Conservation (phyloP, 257 asterid species). For the Solanum tarijense region DNA sequence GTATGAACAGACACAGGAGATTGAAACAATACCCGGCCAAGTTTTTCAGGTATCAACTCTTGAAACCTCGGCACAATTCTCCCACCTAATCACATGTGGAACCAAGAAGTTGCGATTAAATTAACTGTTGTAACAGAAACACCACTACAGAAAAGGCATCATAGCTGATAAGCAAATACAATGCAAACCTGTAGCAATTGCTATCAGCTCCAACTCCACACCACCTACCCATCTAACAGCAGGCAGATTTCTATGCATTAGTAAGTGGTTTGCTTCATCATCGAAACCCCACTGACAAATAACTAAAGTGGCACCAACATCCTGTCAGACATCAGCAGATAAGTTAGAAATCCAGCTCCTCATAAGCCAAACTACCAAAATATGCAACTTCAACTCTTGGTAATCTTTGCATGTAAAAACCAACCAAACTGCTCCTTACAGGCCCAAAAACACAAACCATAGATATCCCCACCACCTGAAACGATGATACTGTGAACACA, state of each 20-base stretch:
- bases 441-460: not conserved
- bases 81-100: constrained; percentile 48
- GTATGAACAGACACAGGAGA: not conserved
- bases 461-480: not conserved
- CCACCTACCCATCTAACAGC: constrained; percentile 98
- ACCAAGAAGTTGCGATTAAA: not conserved
- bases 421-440: not conserved
- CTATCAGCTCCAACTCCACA: constrained; percentile 84
- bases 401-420: not conserved
- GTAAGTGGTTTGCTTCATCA: constrained; percentile 91
- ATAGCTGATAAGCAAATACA: not conserved
- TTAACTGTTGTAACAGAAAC: not conserved
- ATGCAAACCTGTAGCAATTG: constrained; percentile 80
- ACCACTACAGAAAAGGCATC: not conserved
- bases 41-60: constrained; percentile 73
- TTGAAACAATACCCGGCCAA: constrained; percentile 46
- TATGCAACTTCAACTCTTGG: not conserved
- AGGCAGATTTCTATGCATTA: constrained; percentile 84
- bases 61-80: constrained; percentile 96
- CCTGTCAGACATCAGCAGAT: constrained; percentile 36
- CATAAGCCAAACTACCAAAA: not conserved
- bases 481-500: not conserved
- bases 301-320: constrained; percentile 91
- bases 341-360: not conserved
- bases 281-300: constrained; percentile 99